A percentile compares a stretch with the other conserved stretches of the same genome.
phyloP scores from a whole-genome alignment of 2,329 filamentous ascomycete species.

The Talaromyces sp. region DNA sequence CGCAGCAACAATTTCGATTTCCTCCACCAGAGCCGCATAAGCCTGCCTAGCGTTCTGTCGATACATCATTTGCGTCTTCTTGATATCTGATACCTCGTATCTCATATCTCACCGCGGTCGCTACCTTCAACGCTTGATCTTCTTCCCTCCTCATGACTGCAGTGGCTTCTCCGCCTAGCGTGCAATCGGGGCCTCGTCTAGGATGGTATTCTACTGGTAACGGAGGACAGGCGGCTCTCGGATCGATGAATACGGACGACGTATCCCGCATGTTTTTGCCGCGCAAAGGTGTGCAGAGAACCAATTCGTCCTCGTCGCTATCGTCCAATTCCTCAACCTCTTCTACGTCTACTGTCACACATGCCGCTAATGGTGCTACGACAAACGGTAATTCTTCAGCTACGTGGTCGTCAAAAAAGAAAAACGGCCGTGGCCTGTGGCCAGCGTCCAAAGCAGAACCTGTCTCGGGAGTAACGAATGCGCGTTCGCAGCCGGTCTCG shows the following conservation, averaged over 20 bases:
- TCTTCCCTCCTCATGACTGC: conserved; percentile 53
- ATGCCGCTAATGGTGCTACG: conserved; percentile 32
- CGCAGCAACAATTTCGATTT: not conserved
- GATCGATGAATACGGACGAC: conserved; percentile 77
- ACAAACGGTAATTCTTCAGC: conserved; percentile 29
- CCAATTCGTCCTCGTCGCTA: conserved; percentile 85
- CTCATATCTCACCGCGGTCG: not conserved
- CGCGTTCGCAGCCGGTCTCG: conserved; percentile 56
- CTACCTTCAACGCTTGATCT: not conserved
- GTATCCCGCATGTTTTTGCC: conserved; percentile 82
- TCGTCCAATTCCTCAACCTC: conserved; percentile 42
- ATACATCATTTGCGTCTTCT: not conserved
- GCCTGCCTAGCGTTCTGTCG: not conserved
- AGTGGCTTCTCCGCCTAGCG: conserved; percentile 59
- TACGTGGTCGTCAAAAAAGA: conserved; percentile 41
- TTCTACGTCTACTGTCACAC: conserved; percentile 47
- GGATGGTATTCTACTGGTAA: conserved; percentile 55
- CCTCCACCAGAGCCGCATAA: not conserved
- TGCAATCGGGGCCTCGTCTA: conserved; percentile 55
- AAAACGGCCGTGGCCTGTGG: conserved; percentile 52
- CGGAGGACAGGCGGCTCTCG: conserved; percentile 54
- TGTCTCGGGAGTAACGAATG: conserved; percentile 56
- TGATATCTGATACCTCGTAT: not conserved
- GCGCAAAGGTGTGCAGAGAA: conserved; percentile 78
- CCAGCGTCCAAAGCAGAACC: conserved; percentile 61